Conservation (phyloP, 1,139 yeast species). For the Martiniozyma asiatica region DNA sequence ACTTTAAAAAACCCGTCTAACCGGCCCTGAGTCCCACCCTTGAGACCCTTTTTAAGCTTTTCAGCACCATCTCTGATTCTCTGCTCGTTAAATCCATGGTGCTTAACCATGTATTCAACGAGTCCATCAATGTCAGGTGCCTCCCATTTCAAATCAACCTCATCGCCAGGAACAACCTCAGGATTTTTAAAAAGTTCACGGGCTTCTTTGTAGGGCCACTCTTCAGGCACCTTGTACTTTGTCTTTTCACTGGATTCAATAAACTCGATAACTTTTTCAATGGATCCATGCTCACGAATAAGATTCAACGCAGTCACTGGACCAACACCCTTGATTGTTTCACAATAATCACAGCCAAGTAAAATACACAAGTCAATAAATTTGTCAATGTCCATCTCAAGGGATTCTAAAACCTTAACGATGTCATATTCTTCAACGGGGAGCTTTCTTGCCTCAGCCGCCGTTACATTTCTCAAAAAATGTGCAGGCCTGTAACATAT, state of each 20-base stretch:
- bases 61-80: slow-evolving; percentile 81
- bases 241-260: slow-evolving; percentile 47
- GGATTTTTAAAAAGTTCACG: slow-evolving; percentile 73
- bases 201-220: slow-evolving; percentile 90
- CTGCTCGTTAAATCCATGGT: slow-evolving; percentile 85
- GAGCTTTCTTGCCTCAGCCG: slow-evolving; percentile 84
- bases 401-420: slow-evolving; percentile 57
- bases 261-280: slow-evolving; percentile 64
- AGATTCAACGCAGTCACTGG: slow-evolving; percentile 88
- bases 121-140: slow-evolving; percentile 73
- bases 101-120: slow-evolving; percentile 56
- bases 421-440: slow-evolving; percentile 82
- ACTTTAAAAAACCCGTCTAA: slow-evolving; percentile 77
- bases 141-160: slow-evolving; percentile 60
- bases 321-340: slow-evolving; percentile 88
- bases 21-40: slow-evolving; percentile 82
- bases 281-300: slow-evolving; percentile 71
- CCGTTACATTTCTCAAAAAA: slow-evolving; percentile 78
- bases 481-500: slow-evolving; percentile 81
- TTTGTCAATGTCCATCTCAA: slow-evolving; percentile 58
- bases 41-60: slow-evolving; percentile 71
- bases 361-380: slow-evolving; percentile 87
- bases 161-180: slow-evolving; percentile 54
- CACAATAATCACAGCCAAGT: slow-evolving; percentile 95
- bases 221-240: slow-evolving; percentile 79